Evolutionary conservation across 768 basidiomycete genomes (phyloP).

Genomic region (Gautieria morchelliformis): DNA sequence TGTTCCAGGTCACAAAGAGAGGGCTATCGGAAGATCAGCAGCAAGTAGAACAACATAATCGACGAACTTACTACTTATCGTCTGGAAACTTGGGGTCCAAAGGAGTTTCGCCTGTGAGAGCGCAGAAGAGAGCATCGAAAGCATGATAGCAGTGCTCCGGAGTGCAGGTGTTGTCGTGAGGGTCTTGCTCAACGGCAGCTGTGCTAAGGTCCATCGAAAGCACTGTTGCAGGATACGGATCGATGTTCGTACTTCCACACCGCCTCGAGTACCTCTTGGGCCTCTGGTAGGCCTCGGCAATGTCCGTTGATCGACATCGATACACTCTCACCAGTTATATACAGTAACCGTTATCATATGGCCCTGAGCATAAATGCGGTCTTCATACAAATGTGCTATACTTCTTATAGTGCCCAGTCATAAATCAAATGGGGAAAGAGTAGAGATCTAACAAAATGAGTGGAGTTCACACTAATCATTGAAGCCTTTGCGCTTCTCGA

Average conservation of each 20-base stretch:
- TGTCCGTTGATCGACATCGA: no score
- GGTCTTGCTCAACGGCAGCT: constrained; percentile 14
- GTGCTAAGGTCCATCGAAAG: neutral
- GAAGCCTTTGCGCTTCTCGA: constrained; percentile 8
- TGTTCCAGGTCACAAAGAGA: constrained; percentile 96
- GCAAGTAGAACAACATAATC: neutral
- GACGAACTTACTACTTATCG: constrained; percentile 61
- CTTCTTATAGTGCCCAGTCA: neutral
- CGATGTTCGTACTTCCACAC: neutral
- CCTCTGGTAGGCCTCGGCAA: no score
- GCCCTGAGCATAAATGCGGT: no score
- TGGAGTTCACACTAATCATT: neutral
- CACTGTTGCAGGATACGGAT: neutral
- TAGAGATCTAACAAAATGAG: neutral
- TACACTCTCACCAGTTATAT: no score
- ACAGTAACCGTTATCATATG: no score
- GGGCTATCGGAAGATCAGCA: constrained; percentile 40
- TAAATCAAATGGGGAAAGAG: neutral
- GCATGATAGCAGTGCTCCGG: constrained; percentile 74
- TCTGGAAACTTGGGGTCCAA: constrained; percentile 57
- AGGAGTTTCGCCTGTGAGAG: constrained; percentile 48
- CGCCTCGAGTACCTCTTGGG: neutral
- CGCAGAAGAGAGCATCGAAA: constrained; percentile 73
- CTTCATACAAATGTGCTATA: no score
- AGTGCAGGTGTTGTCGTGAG: constrained; percentile 42